Conservation (phyloP, 2,329 filamentous ascomycete genomes). For the Corniculantispora saksenae region DNA sequence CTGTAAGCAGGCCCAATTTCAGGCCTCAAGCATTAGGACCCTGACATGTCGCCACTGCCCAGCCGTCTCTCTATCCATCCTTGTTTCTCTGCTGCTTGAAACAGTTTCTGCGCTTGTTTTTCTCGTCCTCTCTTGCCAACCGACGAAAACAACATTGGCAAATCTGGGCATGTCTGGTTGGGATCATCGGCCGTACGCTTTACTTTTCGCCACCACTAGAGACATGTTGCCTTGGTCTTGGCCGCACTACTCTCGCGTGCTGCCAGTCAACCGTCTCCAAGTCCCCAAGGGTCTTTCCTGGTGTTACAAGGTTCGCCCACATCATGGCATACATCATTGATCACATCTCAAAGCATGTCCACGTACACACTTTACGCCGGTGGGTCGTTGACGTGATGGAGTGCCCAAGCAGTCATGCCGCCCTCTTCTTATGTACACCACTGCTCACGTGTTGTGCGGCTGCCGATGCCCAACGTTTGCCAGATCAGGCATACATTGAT, state of each 20-base stretch:
- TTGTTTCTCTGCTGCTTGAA: neutral
- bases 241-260: neutral
- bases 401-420: neutral
- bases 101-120: neutral
- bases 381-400: slow-evolving; percentile 16
- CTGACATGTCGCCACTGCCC: slow-evolving; percentile 2
- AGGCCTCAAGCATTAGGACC: slow-evolving; percentile 8
- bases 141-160: neutral
- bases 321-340: neutral
- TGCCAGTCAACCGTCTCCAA: neutral
- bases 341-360: neutral
- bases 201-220: slow-evolving; percentile 6
- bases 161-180: neutral
- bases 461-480: slow-evolving; percentile 13
- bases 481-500: slow-evolving; percentile 7
- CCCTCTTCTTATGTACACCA: neutral
- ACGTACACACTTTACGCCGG: slow-evolving; percentile 5
- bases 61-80: neutral
- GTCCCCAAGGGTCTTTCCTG: neutral
- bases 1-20: neutral
- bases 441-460: neutral
- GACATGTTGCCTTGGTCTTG: slow-evolving; percentile 4
- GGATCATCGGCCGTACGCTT: neutral
- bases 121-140: neutral
- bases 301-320: neutral